A percentile compares a stretch with the other conserved stretches of the same genome.
These are phyloP conservation scores for Rhizopogon vulgaris DNA, from an alignment of 768 basidiomycete species.

Conservation along the genomic window DNA sequence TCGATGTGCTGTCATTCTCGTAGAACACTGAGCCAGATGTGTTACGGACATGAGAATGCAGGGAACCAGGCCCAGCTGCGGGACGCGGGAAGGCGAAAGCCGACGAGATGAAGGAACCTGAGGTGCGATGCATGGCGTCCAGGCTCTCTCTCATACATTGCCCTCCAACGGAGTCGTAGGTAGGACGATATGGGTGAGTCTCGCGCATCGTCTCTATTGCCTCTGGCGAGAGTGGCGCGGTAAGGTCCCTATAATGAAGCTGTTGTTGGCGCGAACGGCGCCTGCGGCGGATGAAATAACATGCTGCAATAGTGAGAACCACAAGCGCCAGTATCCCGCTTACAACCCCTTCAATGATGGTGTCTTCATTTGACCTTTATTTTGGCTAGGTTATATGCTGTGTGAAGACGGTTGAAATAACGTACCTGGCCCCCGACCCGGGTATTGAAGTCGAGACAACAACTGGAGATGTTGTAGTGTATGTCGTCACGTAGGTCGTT, in stretches of 20 bases:
- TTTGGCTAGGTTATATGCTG: background rate
- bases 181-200: background rate
- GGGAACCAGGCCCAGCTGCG: background rate
- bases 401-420: background rate
- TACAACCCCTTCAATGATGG: conserved; percentile 4
- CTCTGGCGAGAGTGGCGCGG: background rate
- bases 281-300: background rate
- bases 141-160: background rate
- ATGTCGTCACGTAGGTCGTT: background rate
- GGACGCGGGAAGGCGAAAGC: background rate
- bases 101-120: background rate
- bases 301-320: background rate
- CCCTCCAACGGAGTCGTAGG: background rate
- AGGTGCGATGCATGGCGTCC: background rate
- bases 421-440: background rate
- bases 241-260: background rate
- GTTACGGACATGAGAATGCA: background rate
- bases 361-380: background rate
- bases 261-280: background rate
- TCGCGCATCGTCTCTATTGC: background rate
- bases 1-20: background rate
- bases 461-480: background rate
- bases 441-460: background rate
- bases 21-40: background rate
- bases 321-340: conserved; percentile 1